Base-by-base conservation (phyloP, 495 filamentous ascomycete genomes). In the Talaromyces thailandensis region DNA sequence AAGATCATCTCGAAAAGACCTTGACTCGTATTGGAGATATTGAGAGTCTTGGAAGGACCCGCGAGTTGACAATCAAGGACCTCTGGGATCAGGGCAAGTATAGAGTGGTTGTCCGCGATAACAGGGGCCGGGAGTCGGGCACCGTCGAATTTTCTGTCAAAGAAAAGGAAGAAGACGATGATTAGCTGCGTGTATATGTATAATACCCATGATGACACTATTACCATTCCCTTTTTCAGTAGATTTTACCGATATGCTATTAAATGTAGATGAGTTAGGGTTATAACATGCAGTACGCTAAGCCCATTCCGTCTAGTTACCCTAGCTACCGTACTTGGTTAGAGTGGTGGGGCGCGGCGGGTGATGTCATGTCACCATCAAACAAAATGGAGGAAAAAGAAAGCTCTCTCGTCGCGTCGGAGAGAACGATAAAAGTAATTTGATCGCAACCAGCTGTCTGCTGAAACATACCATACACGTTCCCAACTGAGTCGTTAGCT, bases 31-130 rank as follows among this genome's bases (percentile, higher is more conserved):
- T 98, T 65, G 78, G 78, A 31, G 91, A 88, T 63, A 98, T 98
- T 68, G 94, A 98, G 79, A 92, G 87, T 70, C 79, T 98, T 62
- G 94, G 94, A 5, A 81, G 94, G 45, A 98, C 94, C 16, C 84
- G 92, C 60, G 94, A 98, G 73, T 62, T 98, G 35, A 93, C 93
- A 1, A 89, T 95, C 43, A 98, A 98, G 75, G 87, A 89, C 69
- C 76, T 88, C 24, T 87, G 82, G 83, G 71, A 90, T 56, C 84
- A 88, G 23, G 91, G 90, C 24, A 88, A 88, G 69, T 98, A 98
- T 70, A 82, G 84, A 45, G 83, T 96, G 56, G 76, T 76, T 11
- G 78, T 82, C 52, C 70, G 71, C 62, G 80, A 87, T 69, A 70
- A 70, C 58, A 83, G 75, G 65, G 84, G 83, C 24, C 75, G 71